These are phyloP conservation scores for Takakia lepidozioides DNA, from an alignment of 225 moss, liverwort and hornwort species.

Conservation along the genomic window DNA sequence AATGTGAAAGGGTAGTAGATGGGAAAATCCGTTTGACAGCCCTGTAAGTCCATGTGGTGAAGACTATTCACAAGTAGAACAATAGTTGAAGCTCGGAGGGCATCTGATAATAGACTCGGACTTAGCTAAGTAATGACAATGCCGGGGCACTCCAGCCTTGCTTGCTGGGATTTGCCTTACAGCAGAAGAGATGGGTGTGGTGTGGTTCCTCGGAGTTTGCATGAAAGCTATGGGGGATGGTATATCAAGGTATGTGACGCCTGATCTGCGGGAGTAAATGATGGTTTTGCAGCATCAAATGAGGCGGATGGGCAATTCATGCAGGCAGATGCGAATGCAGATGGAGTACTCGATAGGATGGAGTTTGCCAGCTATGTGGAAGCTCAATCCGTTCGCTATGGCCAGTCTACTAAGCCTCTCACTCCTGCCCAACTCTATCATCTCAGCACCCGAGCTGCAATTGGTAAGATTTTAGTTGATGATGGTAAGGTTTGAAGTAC, in stretches of 20 bases:
- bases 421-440: conserved; percentile 33
- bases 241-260: neutral
- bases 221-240: neutral
- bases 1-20: neutral
- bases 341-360: conserved; percentile 49
- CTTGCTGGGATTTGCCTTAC: no score
- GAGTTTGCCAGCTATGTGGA: conserved; percentile 65
- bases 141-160: no score
- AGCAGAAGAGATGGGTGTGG: neutral
- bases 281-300: conserved; percentile 26
- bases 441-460: conserved; percentile 48
- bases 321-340: conserved; percentile 55
- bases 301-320: conserved; percentile 32
- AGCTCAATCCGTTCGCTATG: conserved; percentile 45
- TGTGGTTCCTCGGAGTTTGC: neutral
- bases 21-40: no score
- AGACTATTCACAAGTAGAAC: no score
- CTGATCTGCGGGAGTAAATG: conserved; percentile 1
- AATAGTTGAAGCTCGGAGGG: no score
- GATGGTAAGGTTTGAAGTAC: no score
- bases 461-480: conserved; percentile 25
- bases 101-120: no score
- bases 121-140: no score
- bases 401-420: conserved; percentile 37
- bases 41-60: no score